Conservation (phyloP, 805 yeast species). For the Saturnispora mendoncae region DNA sequence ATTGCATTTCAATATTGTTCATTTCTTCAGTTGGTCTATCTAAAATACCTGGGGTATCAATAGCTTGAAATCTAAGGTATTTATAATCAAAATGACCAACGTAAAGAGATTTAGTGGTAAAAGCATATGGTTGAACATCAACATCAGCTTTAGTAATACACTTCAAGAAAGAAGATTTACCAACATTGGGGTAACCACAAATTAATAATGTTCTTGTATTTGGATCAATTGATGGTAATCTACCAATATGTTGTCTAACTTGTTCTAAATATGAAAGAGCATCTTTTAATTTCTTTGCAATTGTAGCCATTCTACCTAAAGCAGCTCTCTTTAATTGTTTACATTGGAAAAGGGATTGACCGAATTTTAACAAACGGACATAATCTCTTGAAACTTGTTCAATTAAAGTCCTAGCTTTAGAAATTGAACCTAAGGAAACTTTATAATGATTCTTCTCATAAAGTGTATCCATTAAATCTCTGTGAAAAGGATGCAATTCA, state of each 20-base stretch:
- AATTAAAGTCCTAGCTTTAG: slow-evolving; percentile 86
- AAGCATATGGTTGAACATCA: slow-evolving; percentile 98
- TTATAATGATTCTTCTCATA: slow-evolving; percentile 98
- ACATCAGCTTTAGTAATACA: slow-evolving; percentile 97
- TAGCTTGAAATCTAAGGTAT: slow-evolving; percentile 95
- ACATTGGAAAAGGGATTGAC: slow-evolving; percentile 97
- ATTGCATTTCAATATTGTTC: slow-evolving; percentile 99
- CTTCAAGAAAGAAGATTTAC: slow-evolving; percentile 90
- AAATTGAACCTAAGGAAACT: slow-evolving; percentile 89
- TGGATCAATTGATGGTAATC: slow-evolving; percentile 97
- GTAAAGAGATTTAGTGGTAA: slow-evolving; percentile 93
- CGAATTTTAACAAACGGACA: slow-evolving; percentile 86
- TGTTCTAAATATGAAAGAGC: slow-evolving; percentile 90
- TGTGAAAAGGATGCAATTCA: slow-evolving; percentile 96
- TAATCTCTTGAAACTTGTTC: slow-evolving; percentile 97
- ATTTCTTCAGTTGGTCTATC: slow-evolving; percentile 99
- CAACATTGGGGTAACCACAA: slow-evolving; percentile 99
- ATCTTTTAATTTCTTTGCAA: slow-evolving; percentile 89
- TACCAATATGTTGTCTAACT: slow-evolving; percentile 98
- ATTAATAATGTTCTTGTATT: slow-evolving; percentile 94
- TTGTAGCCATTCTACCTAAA: slow-evolving; percentile 98
- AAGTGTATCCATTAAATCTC: slow-evolving; percentile 95
- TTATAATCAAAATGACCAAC: slow-evolving; percentile 99
- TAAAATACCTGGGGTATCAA: slow-evolving; percentile 97
- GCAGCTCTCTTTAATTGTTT: slow-evolving; percentile 98